Evolutionary conservation across 306 rosid genomes (phyloP), one percentile per base, ranked within the genome.

Genomic region (Citrullus mucosospermus): DNA sequence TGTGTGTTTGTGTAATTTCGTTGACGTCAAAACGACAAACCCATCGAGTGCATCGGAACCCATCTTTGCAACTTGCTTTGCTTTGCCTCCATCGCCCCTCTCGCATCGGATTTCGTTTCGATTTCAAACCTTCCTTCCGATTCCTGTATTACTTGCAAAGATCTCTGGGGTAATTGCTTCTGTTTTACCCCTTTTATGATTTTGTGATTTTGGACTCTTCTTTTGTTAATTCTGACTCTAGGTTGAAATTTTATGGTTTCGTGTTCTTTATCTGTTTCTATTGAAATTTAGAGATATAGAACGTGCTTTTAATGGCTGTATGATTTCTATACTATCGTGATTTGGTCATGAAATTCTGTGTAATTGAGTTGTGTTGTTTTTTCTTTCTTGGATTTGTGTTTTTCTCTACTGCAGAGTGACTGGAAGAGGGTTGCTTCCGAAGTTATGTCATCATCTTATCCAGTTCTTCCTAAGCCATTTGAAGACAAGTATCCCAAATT

Each of bases 391-490:
- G 41, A 8, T 53, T 51, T 74, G 1, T 74, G 81, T 80, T 79
- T 83, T 81, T 78, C 67, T 36, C 20, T 59, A 55, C 41, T 75
- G 17, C 81, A 87, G 75, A 77, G 70, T 59, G 62, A 61, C 78
- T 72, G 78, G 79, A 71, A 65, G 73, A 77, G 74, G 72, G 81
- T 78, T 66, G 75, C 78, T 39, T 84, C 78, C 8, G 79, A 79
- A 82, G 82, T 65, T 67, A 84, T 84, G 90, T 84, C 88, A 51
- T 81, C 91, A 73, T 88, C 95, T 79, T 87, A 80, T 81, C 92
- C 84, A 25, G 80, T 58, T 81, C 85, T 89, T 69, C 82, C 85
- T 46, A 78, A 63, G 81, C 75, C 80, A 22, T 6, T 85, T 20
- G 92, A 82, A 32, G 84, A 80, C 61, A 84, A 80, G 77, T 81